Conservation (phyloP, 2,329 filamentous ascomycete genomes). For the Diplodia scrobiculata region DNA sequence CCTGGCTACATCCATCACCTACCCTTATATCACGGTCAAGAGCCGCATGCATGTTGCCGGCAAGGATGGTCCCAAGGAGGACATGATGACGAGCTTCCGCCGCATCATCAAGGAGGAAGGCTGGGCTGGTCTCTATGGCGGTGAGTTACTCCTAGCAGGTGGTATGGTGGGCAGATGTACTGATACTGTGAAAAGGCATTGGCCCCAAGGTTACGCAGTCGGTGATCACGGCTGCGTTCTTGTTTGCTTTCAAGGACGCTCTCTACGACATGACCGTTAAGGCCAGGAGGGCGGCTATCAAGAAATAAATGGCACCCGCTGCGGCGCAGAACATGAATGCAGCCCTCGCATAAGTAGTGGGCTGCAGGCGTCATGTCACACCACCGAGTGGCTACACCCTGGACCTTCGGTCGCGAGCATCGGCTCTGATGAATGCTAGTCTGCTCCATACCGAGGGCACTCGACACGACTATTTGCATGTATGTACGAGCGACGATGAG, state of each 20-base stretch:
- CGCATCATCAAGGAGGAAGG: slow-evolving; percentile 86
- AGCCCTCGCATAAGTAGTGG: slow-evolving; percentile 9
- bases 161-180: slow-evolving; percentile 31
- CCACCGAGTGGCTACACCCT: slow-evolving; percentile 7
- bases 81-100: slow-evolving; percentile 74
- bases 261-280: slow-evolving; percentile 80
- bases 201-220: slow-evolving; percentile 96
- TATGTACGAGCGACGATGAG: background rate
- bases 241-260: slow-evolving; percentile 98
- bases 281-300: slow-evolving; percentile 55
- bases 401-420: slow-evolving; percentile 2
- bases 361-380: slow-evolving; percentile 19
- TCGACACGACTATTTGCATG: background rate
- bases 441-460: background rate
- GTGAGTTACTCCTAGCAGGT: slow-evolving; percentile 53
- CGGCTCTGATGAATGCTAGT: background rate
- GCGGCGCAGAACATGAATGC: background rate
- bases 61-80: slow-evolving; percentile 74
- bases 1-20: slow-evolving; percentile 89
- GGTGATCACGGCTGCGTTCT: slow-evolving; percentile 90
- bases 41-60: slow-evolving; percentile 92
- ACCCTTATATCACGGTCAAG: slow-evolving; percentile 99
- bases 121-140: slow-evolving; percentile 89
- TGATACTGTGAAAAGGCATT: slow-evolving; percentile 64
- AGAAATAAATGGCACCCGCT: slow-evolving; percentile 30